Evolutionary conservation across 179 eudicot species (phyloP), one percentile per base, ranked within the genome.

Genomic region (Carnegiea gigantea): DNA sequence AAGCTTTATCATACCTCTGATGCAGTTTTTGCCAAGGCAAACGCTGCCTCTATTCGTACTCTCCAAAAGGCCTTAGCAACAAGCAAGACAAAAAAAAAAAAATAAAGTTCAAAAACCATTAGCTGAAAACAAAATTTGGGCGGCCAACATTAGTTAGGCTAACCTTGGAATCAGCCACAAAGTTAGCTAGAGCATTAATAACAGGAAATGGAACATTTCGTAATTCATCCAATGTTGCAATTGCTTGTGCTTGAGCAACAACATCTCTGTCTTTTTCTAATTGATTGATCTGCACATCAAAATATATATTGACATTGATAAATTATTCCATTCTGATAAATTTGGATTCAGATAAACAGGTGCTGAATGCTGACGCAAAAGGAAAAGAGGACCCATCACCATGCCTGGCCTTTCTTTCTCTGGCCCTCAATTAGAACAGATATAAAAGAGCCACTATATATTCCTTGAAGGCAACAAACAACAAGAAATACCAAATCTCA

Each of bases 211-310:
- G 87, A 81, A 90, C 84, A 68, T 91, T 90, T 36, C 95, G 92
- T 54, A 96, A 78, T 85, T 90, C 87, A 85, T 92, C 95, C 70
- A 96, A 71, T 75, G 89, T 89, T 81, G 89, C 81, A 75, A 96
- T 93, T 71, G 97, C 97, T 85, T 96, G 97, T 54, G 92, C 89
- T 91, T 96, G 99, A 89, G 99, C 98, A 84, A 96, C 93, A 88
- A 94, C 99, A 89, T 96, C 99, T 87, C 89, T 92, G 86, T 96
- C 99, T 91, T 89, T 96, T 96, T 94, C 98, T 83, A 96, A 83
- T 70, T 96, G 99, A 87, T 96, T 96, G 77, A 94, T 90, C 99
- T 96, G 87, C 76, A 78, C 76, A 80, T 64, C 26, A 64, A 46
- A 72, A 23, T n/a, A 62, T 3, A 62, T 5, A 2, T 26, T 43